Evolutionary conservation across 2,329 filamentous ascomycete species (phyloP), one percentile per base, ranked within the genome.

Genomic region (Fusarium cyanostomum): DNA sequence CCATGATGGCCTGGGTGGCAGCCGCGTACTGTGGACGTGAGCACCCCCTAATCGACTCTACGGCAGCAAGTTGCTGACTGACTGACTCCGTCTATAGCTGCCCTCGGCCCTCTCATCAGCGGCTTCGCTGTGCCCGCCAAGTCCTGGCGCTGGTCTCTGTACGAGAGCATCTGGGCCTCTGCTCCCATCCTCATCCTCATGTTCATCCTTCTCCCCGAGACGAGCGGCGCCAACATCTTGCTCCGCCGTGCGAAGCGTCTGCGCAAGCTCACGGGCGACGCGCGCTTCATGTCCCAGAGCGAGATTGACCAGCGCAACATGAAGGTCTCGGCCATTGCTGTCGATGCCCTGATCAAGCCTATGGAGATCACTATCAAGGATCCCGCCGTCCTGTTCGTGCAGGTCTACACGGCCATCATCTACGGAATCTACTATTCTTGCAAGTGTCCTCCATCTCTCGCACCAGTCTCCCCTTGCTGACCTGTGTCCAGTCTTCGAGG

Each of bases 181-280:
- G 81, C 79, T 0, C 87, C 87, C 0, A 71, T 88, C 38, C 82
- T 89, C 64, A 62, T 89, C n/a, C 51, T 83, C 48, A 84, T 90
- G 82, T 82, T 89, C 68, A 69, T 88, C 61, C 80, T 86, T 61
- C 81, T 91, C 21, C 89, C 89, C 0, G 88, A 91, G 77, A 91
- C 89, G 0, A 84, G 78, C 51, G 74, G 81, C 0, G 76, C 80
- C 8, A 89, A 81, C 58, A 87, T 91, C 67, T 81, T 90, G 4
- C 80, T 86, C 42, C 84, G 82, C 21, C 86, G 88, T 9, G 86
- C 87, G 3, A 71, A 77, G 44, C 84, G 88, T n/a, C 80, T 91
- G 6, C 82, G 89, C 52, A 85, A 82, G 69, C 75, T 84, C 35
- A 89, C 86, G 1, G 86, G 85, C n/a, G 81, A 84, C 64, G 59